A percentile compares a stretch with the other conserved stretches of the same genome.
phyloP scores from a whole-genome alignment of 1,139 yeast species.

The Debaryomyces sp. region DNA sequence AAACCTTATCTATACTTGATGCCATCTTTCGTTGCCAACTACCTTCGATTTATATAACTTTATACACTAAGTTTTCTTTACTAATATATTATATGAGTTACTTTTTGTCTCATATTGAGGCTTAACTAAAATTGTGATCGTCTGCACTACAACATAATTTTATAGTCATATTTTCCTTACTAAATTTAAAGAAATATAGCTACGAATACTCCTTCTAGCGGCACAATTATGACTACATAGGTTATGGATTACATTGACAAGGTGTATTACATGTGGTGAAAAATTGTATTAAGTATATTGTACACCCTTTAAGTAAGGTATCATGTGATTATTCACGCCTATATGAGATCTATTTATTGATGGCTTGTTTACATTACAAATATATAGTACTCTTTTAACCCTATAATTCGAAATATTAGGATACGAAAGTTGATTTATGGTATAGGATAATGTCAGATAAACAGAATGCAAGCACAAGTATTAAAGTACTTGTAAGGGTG shows the following conservation, averaged over 20 bases:
- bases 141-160: background rate
- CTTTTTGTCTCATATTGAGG: constrained; percentile 3
- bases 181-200: background rate
- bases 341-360: background rate
- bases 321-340: background rate
- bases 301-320: background rate
- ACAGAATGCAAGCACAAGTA: constrained; percentile 23
- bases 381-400: background rate
- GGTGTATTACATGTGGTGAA: background rate
- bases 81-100: background rate
- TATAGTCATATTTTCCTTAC: background rate
- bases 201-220: background rate
- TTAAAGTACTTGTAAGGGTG: constrained; percentile 50
- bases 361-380: constrained; percentile 3
- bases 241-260: background rate
- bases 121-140: background rate
- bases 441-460: background rate
- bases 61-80: background rate
- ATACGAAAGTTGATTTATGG: background rate
- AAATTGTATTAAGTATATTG: background rate
- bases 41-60: background rate
- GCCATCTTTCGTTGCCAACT: background rate
- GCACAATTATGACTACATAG: background rate
- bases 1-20: constrained; percentile 1
- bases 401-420: background rate